Conservation (phyloP, 305 asterid genomes). For the Fraxinus dipetala region DNA sequence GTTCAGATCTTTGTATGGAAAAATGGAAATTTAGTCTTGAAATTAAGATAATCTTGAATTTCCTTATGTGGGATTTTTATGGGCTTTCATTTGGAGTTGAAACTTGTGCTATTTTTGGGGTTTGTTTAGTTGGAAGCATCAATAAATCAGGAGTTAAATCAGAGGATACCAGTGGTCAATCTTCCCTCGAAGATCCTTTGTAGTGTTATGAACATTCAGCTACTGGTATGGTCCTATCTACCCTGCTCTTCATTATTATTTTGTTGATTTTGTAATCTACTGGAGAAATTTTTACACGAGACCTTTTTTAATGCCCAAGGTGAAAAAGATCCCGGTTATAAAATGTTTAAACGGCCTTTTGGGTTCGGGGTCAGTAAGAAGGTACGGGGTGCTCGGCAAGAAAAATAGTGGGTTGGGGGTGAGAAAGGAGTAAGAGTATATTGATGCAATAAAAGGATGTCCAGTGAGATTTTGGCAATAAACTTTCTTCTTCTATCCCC, state of each 20-base stretch:
- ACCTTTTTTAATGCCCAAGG: background rate
- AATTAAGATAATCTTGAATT: slow-evolving; percentile 8
- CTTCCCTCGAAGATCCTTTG: slow-evolving; percentile 79
- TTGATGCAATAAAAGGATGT: background rate
- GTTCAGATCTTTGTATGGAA: slow-evolving; percentile 31
- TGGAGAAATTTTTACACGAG: background rate
- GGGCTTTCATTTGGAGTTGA: slow-evolving; percentile 27
- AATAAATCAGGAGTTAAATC: slow-evolving; percentile 75
- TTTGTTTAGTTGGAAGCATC: slow-evolving; percentile 75
- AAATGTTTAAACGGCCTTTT: background rate
- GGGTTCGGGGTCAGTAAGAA: background rate
- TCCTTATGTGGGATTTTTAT: background rate
- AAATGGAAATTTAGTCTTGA: slow-evolving; percentile 8
- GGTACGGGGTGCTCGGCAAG: background rate
- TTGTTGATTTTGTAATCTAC: background rate
- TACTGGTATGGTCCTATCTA: slow-evolving; percentile 48
- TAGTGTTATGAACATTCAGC: slow-evolving; percentile 52
- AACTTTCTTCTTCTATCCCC: background rate
- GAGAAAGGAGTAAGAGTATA: background rate
- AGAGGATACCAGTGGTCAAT: slow-evolving; percentile 62
- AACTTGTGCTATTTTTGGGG: slow-evolving; percentile 24
- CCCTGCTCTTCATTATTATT: background rate
- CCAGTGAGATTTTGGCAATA: background rate
- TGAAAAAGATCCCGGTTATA: background rate
- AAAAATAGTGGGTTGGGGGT: background rate